A percentile compares a stretch with the other conserved stretches of the same genome.
Conservation (phyloP, 2,329 filamentous ascomycete genomes). For the Colletotrichum truncatum region DNA sequence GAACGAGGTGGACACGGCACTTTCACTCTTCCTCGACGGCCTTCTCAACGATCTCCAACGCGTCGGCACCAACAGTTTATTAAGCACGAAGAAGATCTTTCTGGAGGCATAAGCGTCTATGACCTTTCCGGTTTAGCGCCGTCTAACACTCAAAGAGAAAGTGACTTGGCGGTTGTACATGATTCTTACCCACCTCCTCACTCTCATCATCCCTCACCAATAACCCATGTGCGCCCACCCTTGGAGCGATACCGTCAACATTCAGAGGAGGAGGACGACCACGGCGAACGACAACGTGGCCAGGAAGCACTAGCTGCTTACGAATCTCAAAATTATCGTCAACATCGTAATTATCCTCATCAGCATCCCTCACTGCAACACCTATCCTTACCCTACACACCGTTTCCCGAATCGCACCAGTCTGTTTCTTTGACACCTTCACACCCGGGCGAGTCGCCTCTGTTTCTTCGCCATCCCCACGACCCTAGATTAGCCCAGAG, state of each 20-base stretch:
- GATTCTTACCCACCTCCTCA: background rate
- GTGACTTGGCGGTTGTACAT: background rate
- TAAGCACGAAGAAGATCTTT: background rate
- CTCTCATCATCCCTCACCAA: background rate
- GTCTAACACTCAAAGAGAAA: background rate
- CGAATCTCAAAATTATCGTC: background rate
- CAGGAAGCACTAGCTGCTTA: background rate
- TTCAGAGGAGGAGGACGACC: background rate
- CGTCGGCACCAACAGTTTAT: background rate
- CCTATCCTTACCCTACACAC: background rate
- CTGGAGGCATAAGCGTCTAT: background rate
- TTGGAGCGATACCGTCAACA: background rate
- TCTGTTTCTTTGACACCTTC: background rate
- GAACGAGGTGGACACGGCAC: background rate
- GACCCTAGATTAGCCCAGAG: conserved; percentile 27
- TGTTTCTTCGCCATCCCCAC: conserved; percentile 28
- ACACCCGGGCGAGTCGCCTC: background rate
- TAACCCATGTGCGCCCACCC: background rate
- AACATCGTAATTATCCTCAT: background rate
- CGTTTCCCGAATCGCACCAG: background rate
- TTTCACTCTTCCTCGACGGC: background rate
- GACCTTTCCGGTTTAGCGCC: too few relatives aligned
- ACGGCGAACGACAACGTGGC: background rate
- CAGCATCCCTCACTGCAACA: background rate
- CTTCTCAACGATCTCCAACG: background rate